A percentile compares a stretch with the other conserved stretches of the same genome.
Conservation (phyloP, 2,329 filamentous ascomycete genomes). For the Aspergillus vadensis region DNA sequence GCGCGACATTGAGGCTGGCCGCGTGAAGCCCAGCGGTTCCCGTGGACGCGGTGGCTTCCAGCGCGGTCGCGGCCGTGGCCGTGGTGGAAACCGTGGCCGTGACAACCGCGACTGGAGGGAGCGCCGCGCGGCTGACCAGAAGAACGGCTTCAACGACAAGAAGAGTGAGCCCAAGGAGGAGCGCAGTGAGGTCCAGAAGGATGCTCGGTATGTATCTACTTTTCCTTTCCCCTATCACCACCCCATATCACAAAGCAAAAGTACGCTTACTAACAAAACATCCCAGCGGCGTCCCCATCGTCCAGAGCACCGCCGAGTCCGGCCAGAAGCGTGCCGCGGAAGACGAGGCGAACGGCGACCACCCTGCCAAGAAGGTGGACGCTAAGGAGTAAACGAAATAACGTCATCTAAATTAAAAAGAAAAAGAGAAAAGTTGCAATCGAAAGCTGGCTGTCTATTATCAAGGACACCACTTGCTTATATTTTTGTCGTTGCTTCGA, state of each 20-base stretch:
- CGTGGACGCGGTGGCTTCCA: constrained; percentile 40
- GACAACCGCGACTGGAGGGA: constrained; percentile 46
- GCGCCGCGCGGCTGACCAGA: constrained; percentile 48
- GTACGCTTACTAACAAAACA: neutral
- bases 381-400: constrained; percentile 41
- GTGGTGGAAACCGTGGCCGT: constrained; percentile 42
- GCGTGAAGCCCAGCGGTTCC: constrained; percentile 60
- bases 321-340: constrained; percentile 51
- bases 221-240: neutral
- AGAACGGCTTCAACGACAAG: constrained; percentile 41
- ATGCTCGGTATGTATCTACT: constrained; percentile 40
- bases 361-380: constrained; percentile 53
- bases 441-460: neutral
- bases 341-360: constrained; percentile 34
- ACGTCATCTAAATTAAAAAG: neutral
- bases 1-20: constrained; percentile 69
- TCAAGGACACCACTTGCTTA: constrained; percentile 5
- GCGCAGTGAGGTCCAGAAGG: constrained; percentile 41
- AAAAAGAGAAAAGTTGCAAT: neutral
- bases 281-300: constrained; percentile 46
- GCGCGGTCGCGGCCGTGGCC: constrained; percentile 48
- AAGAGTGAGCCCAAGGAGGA: constrained; percentile 21
- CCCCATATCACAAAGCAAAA: neutral
- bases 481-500: constrained; percentile 20
- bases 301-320: constrained; percentile 41